Evolutionary conservation across 2,329 filamentous ascomycete species (phyloP), one percentile per base, ranked within the genome.

Genomic region (Scopulariopsis brevicaulis): DNA sequence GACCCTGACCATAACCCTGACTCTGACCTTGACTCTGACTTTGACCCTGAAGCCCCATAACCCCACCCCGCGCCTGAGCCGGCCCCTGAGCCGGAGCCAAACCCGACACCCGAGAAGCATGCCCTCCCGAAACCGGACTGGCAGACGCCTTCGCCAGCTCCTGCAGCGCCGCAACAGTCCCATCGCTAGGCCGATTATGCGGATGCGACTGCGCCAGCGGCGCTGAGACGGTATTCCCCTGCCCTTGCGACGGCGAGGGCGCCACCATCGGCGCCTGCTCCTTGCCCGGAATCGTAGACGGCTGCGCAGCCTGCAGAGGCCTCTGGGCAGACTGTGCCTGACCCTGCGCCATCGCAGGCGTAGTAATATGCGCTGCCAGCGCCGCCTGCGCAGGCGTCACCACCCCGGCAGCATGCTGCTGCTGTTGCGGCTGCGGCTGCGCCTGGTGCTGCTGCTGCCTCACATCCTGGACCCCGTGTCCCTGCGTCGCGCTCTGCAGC

Each of bases 401-500:
- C 50, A 59, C 67, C 32, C 67, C 65, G 52, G 58, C 63, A 65
- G 40, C 60, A 61, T 35, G 65, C 62, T 34, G 66, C 63, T 15
- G 63, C 63, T 54, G 63, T 64, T 7, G 57, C 32, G 59, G 60
- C n/a, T 61, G 61, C 14, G 56, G 20, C 32, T 62, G 61, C 35
- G 58, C 43, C 14, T 54, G 28, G 28, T 62, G 51, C 66, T 64
- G 20, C 64, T 64, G 52, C 32, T 52, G 53, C 11, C 32, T 53
- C 43, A 52, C 40, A 18, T 59, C 25, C n/a, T 56, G 52, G 6
- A 25, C 1, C 24, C 4, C 51, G 4, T 32, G 24, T 3, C 14
- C 51, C 24, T 32, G 51, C 4, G 24, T n/a, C 51, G 51, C 64
- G 61, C 77, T 76, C 57, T 82, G 77, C 53, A 83, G 63, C 0